These are phyloP conservation scores for Neohortaea acidophila DNA, from an alignment of 495 filamentous ascomycete species.

Conservation along the genomic window DNA sequence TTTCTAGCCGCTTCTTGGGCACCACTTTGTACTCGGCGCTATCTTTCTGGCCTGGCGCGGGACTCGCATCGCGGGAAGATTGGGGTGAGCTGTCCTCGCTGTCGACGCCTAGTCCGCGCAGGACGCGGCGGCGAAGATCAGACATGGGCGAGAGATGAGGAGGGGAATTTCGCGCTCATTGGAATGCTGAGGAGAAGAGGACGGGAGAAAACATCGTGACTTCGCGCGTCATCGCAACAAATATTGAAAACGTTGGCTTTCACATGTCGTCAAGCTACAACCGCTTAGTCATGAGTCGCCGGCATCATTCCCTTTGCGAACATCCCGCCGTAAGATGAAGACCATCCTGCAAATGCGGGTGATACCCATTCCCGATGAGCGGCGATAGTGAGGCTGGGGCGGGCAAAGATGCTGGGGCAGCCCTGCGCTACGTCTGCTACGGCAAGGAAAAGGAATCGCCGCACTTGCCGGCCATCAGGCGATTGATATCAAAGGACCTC, in stretches of 20 bases:
- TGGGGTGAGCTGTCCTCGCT: conserved; percentile 14
- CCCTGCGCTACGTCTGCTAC: conserved; percentile 72
- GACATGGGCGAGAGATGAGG: conserved; percentile 18
- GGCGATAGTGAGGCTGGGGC: conserved; percentile 8
- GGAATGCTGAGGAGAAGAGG: too few relatives aligned
- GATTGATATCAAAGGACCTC: conserved; percentile 89
- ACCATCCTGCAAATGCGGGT: too few relatives aligned
- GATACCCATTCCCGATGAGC: conserved; percentile 12
- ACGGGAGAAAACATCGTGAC: too few relatives aligned
- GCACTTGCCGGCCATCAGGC: conserved; percentile 76
- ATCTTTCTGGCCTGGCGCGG: conserved; percentile 9
- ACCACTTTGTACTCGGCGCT: conserved; percentile 19
- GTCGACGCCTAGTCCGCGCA: conserved; percentile 11
- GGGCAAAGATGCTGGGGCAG: background rate
- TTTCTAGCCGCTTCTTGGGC: conserved; percentile 25
- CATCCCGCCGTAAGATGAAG: too few relatives aligned
- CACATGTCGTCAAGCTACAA: too few relatives aligned
- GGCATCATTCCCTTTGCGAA: too few relatives aligned
- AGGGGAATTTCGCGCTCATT: too few relatives aligned
- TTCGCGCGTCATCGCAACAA: too few relatives aligned
- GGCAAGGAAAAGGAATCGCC: conserved; percentile 57
- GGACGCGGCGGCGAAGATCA: conserved; percentile 25
- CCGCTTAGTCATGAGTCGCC: too few relatives aligned
- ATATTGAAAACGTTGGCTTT: too few relatives aligned
- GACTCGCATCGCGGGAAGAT: conserved; percentile 17